Evolutionary conservation across 495 filamentous ascomycete species (phyloP).

Genomic region (Staphylotrichum tortipilum): DNA sequence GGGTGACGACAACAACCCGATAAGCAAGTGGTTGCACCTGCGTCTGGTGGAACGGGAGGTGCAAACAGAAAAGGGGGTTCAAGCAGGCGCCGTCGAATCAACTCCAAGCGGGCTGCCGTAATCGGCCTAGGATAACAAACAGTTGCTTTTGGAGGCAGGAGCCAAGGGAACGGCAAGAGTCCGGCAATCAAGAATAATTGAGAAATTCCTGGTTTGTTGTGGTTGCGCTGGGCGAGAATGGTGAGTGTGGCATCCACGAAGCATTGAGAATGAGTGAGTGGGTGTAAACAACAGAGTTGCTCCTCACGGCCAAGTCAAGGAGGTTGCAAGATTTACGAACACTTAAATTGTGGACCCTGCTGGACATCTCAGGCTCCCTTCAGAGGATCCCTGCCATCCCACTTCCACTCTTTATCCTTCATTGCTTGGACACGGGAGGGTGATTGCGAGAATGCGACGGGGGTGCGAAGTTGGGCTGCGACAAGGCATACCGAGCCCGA

Average conservation of each 20-base stretch:
- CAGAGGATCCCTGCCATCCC: not conserved
- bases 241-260: no score
- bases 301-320: no score
- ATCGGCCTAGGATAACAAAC: not conserved
- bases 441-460: no score
- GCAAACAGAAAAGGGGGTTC: not conserved
- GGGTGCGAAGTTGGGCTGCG: not conserved
- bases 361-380: no score
- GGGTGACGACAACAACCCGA: no score
- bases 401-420: not conserved
- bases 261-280: no score
- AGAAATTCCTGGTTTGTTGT: no score
- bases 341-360: no score
- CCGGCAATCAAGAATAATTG: not conserved
- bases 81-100: not conserved
- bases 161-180: not conserved
- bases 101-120: not conserved
- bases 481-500: not conserved
- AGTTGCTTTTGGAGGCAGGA: not conserved
- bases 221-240: no score
- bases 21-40: no score
- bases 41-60: not conserved
- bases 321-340: no score
- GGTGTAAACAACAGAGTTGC: not conserved
- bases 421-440: no score